Evolutionary conservation across 345 rosid genomes (phyloP).

Genomic region (Brassica rapa): DNA sequence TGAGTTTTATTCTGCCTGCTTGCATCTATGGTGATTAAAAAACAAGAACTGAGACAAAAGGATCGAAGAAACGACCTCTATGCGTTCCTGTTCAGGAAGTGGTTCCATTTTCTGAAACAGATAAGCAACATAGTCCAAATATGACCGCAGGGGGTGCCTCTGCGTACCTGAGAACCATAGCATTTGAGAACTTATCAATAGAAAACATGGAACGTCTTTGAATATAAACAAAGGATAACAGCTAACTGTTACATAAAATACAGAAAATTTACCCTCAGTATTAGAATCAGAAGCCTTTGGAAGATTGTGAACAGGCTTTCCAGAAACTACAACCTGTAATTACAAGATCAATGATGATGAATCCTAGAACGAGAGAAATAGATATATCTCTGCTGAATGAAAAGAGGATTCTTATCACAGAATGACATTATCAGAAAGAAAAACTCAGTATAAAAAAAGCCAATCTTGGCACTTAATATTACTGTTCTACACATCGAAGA

Average conservation of each 20-base stretch:
- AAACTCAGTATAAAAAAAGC: background rate
- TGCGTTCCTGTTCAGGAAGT: conserved; percentile 88
- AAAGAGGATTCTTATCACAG: background rate
- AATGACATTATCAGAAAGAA: conserved; percentile 1
- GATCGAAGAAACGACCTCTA: conserved; percentile 60
- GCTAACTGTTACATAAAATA: background rate
- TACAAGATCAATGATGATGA: conserved; percentile 20
- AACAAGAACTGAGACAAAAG: conserved; percentile 18
- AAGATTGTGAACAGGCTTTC: conserved; percentile 40
- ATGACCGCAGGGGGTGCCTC: conserved; percentile 72
- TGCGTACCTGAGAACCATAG: conserved; percentile 46
- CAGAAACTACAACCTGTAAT: conserved; percentile 43
- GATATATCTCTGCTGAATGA: background rate
- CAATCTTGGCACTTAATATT: background rate
- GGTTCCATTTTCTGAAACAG: conserved; percentile 90
- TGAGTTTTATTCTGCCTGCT: conserved; percentile 10
- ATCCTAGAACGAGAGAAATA: background rate
- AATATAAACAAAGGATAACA: background rate
- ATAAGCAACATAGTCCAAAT: conserved; percentile 85
- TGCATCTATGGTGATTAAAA: background rate
- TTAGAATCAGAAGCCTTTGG: conserved; percentile 24
- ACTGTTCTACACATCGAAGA: background rate
- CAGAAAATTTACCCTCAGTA: conserved; percentile 24
- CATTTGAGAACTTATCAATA: conserved; percentile 11
- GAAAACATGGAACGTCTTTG: background rate